Evolutionary conservation across 176 grass and related monocot species (phyloP), one percentile per base, ranked within the genome.

Genomic region (Musa schizocarpa): DNA sequence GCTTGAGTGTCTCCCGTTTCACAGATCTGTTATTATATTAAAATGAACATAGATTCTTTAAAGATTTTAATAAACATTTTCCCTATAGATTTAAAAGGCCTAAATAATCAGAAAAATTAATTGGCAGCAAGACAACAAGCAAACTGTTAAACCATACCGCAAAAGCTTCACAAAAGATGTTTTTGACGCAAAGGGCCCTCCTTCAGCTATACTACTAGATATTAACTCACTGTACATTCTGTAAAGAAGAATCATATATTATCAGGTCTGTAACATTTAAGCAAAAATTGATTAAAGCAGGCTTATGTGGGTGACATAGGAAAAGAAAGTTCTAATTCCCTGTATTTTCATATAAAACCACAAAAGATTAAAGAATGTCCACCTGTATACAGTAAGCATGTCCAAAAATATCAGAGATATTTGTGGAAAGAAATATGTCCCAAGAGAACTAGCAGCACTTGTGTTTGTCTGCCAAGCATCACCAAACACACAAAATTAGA

Each of bases 201-300:
- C 96, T 87, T 92, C 96, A 76, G 88, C 85, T 82, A 99, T 99
- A 54, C 90, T 99, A 77, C 69, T 99, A 61, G 96, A 99, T 75
- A 99, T 90, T 65, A 99, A 85, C 71, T 99, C 96, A 10, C 96
- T 99, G 85, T 99, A 99, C 96, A 99, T 99, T 87, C 96, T 99
- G 87, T 74, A 81, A 75, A 48, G 14, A 77, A 74, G 22, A 73
- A 52, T 74, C 34, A 73, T 56, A 64, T 55, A 76, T 50, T 73
- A 13, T 23, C 26, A 22, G 49, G 63, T 70, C 1, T 13, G 1
- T 13, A 2, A 3, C 54, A 84, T 74, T 79, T 54, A 14, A 54
- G 57, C 26, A 25, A 27, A 70, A 77, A 21, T 9, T 8, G 51
- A 26, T 50, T 22, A 43, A 29, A 29, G 29, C 29, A 29, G 29